Percentiles rank a stretch among this genome's conserved stretches.
These are phyloP conservation scores for Metrosideros polymorpha DNA, from an alignment of 441 rosid species.

Conservation along the genomic window DNA sequence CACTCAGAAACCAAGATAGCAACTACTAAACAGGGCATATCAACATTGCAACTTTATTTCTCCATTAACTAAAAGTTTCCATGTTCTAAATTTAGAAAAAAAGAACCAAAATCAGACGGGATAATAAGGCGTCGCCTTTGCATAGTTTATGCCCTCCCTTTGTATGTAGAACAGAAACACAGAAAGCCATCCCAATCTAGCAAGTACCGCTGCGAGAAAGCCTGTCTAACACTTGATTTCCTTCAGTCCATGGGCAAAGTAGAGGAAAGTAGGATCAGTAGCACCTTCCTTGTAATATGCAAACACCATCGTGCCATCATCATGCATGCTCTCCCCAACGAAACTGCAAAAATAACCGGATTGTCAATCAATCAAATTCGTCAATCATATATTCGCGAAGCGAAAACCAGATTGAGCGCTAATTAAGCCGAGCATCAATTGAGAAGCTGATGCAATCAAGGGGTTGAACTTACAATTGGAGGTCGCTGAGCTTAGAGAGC, in stretches of 20 bases:
- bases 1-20: background rate
- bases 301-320: constrained; percentile 63
- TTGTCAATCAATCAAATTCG: background rate
- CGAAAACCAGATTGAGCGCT: background rate
- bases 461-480: constrained; percentile 66
- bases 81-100: background rate
- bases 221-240: constrained; percentile 78
- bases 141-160: background rate
- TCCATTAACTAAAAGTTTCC: background rate
- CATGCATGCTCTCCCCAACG: constrained; percentile 94
- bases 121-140: background rate
- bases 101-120: background rate
- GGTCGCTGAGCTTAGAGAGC: constrained; percentile 72
- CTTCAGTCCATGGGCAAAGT: constrained; percentile 79
- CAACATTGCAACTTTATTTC: background rate
- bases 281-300: constrained; percentile 99
- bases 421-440: background rate
- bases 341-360: constrained; percentile 34
- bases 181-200: background rate
- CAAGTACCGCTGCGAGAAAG: background rate
- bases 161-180: background rate
- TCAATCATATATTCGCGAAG: background rate
- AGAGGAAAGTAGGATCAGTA: constrained; percentile 88
- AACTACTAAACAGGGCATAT: background rate
- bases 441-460: background rate